These are phyloP conservation scores for Nicotiana noctiflora DNA, from an alignment of 257 asterid genomes.

Conservation along the genomic window DNA sequence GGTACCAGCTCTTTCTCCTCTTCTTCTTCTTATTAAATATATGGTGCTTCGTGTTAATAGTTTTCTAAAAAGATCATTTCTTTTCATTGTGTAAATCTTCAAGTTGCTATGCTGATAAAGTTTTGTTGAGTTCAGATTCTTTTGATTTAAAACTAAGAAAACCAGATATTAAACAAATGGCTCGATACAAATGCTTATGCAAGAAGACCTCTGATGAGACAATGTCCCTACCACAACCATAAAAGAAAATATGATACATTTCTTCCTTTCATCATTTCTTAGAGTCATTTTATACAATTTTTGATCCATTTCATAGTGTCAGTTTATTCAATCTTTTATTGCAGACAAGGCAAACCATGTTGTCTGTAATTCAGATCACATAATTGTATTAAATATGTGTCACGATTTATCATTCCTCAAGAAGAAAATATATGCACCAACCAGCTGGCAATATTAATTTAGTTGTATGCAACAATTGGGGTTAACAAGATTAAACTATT, in stretches of 20 bases:
- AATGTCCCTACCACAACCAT: background rate
- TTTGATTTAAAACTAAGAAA: background rate
- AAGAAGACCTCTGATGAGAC: background rate
- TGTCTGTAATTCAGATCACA: background rate
- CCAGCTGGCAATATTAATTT: background rate
- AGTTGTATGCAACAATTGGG: background rate
- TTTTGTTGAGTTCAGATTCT: too few species aligned
- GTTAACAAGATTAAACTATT: background rate
- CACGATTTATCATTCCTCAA: background rate
- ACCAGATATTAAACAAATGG: background rate
- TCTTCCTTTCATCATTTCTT: background rate
- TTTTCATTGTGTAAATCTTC: background rate
- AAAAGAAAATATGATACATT: background rate
- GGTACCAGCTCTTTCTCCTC: slow-evolving; percentile 32
- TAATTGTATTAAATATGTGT: background rate
- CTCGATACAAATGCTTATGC: background rate
- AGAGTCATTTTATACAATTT: background rate
- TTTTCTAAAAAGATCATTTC: background rate
- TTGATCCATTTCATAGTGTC: background rate
- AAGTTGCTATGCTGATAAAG: background rate
- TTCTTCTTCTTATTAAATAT: background rate
- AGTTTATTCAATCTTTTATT: background rate
- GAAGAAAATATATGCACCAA: slow-evolving; percentile 1
- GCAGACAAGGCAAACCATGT: background rate
- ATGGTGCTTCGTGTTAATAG: background rate